Evolutionary conservation across 2,329 filamentous ascomycete genomes (phyloP).

Genomic region (Beauveria rudraprayagi): DNA sequence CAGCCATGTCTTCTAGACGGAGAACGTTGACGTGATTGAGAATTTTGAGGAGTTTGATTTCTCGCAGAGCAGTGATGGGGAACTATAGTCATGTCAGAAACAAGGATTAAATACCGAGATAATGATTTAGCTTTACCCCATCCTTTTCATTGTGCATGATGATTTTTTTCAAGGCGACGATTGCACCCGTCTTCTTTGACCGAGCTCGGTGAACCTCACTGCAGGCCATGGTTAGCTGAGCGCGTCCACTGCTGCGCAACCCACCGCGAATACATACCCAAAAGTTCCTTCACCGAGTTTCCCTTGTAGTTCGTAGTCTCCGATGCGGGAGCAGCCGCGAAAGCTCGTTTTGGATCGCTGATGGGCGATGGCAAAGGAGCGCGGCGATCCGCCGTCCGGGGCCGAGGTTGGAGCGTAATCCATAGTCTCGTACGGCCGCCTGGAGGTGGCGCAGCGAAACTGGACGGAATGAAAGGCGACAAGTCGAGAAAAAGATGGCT

Average conservation of each 20-base stretch:
- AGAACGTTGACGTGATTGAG: slow-evolving; percentile 87
- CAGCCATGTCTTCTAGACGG: slow-evolving; percentile 87
- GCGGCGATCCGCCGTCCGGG: slow-evolving; percentile 40
- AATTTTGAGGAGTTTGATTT: slow-evolving; percentile 95
- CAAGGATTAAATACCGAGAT: slow-evolving; percentile 10
- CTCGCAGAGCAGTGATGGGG: slow-evolving; percentile 93
- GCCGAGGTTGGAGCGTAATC: slow-evolving; percentile 23
- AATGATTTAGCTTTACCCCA: slow-evolving; percentile 46
- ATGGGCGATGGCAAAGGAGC: slow-evolving; percentile 49
- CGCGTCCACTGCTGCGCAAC: slow-evolving; percentile 11
- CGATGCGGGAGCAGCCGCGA: slow-evolving; percentile 74
- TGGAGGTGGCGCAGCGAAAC: background rate
- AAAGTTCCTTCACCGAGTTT: slow-evolving; percentile 95
- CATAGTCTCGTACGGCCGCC: slow-evolving; percentile 18
- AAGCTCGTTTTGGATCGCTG: slow-evolving; percentile 55
- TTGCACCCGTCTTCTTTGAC: slow-evolving; percentile 62
- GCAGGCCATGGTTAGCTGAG: slow-evolving; percentile 2
- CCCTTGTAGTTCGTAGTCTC: slow-evolving; percentile 68
- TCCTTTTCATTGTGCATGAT: slow-evolving; percentile 99
- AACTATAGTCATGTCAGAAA: slow-evolving; percentile 46
- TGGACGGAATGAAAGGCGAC: background rate
- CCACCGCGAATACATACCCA: slow-evolving; percentile 46
- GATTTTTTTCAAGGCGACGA: slow-evolving; percentile 95
- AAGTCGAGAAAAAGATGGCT: background rate
- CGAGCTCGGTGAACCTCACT: slow-evolving; percentile 87